These are phyloP conservation scores for Aspergillus funiculosus DNA, from an alignment of 495 filamentous ascomycete genomes.

Conservation along the genomic window DNA sequence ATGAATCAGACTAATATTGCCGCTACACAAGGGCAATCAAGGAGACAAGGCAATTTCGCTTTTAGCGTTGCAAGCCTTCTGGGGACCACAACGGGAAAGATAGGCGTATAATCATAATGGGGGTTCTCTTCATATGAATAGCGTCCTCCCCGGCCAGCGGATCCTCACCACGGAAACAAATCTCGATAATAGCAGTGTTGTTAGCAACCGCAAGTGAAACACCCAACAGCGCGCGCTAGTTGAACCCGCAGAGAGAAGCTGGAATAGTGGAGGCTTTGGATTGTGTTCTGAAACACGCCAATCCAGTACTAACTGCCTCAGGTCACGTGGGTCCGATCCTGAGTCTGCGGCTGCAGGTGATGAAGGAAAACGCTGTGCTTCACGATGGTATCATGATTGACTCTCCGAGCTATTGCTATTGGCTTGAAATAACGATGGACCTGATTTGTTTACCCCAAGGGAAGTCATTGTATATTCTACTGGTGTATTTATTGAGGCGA, in stretches of 20 bases:
- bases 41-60: too few species aligned
- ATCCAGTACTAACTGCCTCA: background rate
- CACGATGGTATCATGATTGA: constrained; percentile 12
- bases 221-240: constrained; percentile 19
- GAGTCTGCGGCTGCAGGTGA: background rate
- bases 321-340: constrained; percentile 9
- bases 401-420: background rate
- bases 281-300: background rate
- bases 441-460: too few species aligned
- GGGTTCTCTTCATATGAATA: too few species aligned
- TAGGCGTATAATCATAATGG: too few species aligned
- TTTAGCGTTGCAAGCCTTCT: too few species aligned
- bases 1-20: too few species aligned
- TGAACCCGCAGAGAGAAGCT: constrained; percentile 8
- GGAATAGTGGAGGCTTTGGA: background rate
- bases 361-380: background rate
- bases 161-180: background rate
- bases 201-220: constrained; percentile 17
- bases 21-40: too few species aligned
- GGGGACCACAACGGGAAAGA: too few species aligned
- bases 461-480: too few species aligned
- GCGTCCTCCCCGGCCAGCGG: too few species aligned
- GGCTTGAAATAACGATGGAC: background rate
- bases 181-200: background rate
- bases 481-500: too few species aligned